Base-by-base conservation (phyloP, 1,139 yeast species). In the Scheffersomyces illinoinensis region DNA sequence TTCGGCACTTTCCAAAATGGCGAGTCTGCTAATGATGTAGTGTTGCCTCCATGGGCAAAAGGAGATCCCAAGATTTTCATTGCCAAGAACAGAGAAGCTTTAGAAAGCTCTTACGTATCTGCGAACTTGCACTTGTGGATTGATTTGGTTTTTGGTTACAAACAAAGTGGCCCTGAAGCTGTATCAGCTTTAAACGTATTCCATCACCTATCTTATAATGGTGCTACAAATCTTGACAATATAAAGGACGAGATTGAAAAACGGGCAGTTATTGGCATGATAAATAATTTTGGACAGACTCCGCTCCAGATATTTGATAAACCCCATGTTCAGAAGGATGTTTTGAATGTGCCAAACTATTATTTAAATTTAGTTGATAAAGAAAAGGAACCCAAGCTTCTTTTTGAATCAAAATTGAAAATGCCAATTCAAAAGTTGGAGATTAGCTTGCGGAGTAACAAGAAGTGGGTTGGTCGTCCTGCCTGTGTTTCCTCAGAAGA, bases 221-320 rank as follows among this genome's bases (percentile, higher is more conserved):
- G 97, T 1, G 91, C 93, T 0, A 87, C 91, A 24, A 86, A 91
- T 68, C 75, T 91, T 57, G 97, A 90, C 64, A 81, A 79, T 47
- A 88, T 91, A 53, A 80, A 83, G 59, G 93, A 91, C 69, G 91
- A 87, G 49, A 78, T 84, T 61, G 96, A 91, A 69, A 82, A 88
- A 62, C 79, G 87, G 49, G 95, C 96, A 0, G 82, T 88, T 2
- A 89, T 91, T 43, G 93, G 96, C 1, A 89, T 90, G 68, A 91
- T 91, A 54, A 93, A 91, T 68, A 91, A 91, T 71, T 91, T 91
- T 77, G 97, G 97, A 0, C 97, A 91, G 70, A 91, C 97, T 0
- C 97, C 97, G 0, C 69, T 82, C 54, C 90, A 89, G 64, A 75
- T 91, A 14, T 91, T 91, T 66, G 76, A 73, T 10, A 81, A 79